A percentile compares a stretch with the other conserved stretches of the same genome.
These are phyloP conservation scores for Avena insularis DNA, from an alignment of 176 grass and related monocot genomes.

Conservation along the genomic window DNA sequence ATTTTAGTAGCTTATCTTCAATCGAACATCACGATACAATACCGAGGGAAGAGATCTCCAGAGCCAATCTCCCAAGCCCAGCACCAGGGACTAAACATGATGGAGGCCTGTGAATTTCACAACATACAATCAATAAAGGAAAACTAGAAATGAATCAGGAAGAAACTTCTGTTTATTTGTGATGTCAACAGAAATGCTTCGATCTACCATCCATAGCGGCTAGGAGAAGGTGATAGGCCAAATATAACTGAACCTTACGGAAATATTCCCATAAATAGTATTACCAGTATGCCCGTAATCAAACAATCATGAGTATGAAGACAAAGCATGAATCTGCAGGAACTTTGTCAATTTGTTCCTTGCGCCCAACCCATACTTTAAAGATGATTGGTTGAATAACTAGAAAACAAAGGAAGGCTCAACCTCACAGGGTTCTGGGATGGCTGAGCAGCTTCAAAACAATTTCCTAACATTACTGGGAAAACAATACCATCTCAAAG, in stretches of 20 bases:
- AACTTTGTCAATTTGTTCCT: neutral
- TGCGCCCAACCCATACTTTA: constrained; percentile 5
- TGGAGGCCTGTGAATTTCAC: constrained; percentile 70
- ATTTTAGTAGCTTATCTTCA: constrained; percentile 2
- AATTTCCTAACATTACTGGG: neutral
- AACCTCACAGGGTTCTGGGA: constrained; percentile 34
- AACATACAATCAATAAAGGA: constrained; percentile 34
- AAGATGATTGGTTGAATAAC: constrained; percentile 19
- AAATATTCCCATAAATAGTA: constrained; percentile 5
- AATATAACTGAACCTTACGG: constrained; percentile 6
- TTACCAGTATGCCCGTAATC: constrained; percentile 2
- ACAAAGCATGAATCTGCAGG: constrained; percentile 13
- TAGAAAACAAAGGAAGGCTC: neutral
- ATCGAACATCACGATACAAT: constrained; percentile 34
- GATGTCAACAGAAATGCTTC: constrained; percentile 10
- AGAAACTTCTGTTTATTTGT: constrained; percentile 34
- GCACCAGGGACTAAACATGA: constrained; percentile 98
- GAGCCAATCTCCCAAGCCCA: constrained; percentile 89
- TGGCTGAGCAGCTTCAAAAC: neutral
- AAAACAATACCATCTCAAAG: constrained; percentile 26
- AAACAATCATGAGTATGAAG: neutral
- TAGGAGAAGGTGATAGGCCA: constrained; percentile 33
- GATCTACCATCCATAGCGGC: neutral
- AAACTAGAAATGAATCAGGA: constrained; percentile 8
- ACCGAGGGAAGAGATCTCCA: constrained; percentile 96